Conservation (phyloP, 148 eudicot genomes). For the Chenopodium formosanum region DNA sequence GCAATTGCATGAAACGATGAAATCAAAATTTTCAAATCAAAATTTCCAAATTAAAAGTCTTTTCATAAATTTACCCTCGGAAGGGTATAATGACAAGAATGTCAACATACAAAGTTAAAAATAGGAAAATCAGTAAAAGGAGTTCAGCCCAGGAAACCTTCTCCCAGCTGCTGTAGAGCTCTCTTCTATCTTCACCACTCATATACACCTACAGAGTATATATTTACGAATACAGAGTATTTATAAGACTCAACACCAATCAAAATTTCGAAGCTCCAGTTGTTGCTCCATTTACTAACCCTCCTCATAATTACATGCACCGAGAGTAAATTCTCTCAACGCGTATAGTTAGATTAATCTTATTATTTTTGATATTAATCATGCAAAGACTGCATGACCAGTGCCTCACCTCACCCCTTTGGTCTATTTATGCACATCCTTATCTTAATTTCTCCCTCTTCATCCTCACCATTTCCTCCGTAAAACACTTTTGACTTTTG, state of each 20-base stretch:
- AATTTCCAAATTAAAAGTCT: not conserved
- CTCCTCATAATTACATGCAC: slow-evolving; percentile 10
- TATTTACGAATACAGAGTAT: slow-evolving; percentile 1
- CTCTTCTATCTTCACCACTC: not conserved
- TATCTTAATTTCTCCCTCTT: not conserved
- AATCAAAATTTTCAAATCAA: not conserved
- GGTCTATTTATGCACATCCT: too few relatives aligned
- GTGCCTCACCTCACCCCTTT: not conserved
- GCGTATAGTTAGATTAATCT: slow-evolving; percentile 6
- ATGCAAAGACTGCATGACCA: slow-evolving; percentile 1
- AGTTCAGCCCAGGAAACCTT: not conserved
- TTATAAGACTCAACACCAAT: slow-evolving; percentile 11
- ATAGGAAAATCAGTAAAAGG: not conserved
- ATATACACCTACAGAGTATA: slow-evolving; percentile 16
- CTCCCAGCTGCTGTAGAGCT: slow-evolving; percentile 8
- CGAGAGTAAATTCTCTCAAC: slow-evolving; percentile 15
- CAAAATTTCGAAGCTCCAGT: slow-evolving; percentile 49
- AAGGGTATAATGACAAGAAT: not conserved
- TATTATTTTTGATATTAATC: not conserved
- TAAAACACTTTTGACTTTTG: not conserved
- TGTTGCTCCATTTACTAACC: slow-evolving; percentile 30
- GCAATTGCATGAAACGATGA: not conserved
- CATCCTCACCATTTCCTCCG: slow-evolving; percentile 7
- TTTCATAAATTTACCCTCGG: not conserved
- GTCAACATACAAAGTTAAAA: not conserved